phyloP scores from a whole-genome alignment of 768 basidiomycete species.

The Mycena latifolia region DNA sequence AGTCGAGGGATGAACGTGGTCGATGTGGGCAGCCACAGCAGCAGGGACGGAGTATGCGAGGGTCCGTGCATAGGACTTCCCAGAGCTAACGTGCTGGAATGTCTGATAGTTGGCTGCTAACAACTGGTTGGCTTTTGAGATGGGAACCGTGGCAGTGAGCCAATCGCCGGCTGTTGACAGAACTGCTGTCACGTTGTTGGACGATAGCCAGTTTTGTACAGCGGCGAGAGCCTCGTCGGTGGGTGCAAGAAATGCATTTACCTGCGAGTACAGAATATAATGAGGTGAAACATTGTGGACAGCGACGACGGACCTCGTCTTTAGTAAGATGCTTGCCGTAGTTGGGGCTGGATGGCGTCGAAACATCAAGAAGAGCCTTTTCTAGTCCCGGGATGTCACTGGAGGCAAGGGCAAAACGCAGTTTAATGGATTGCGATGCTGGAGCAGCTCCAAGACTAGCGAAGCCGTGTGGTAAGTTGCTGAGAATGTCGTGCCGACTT shows the following conservation, averaged over 20 bases:
- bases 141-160: slow-evolving; percentile 46
- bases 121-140: slow-evolving; percentile 49
- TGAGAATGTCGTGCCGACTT: too few species aligned
- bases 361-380: slow-evolving; percentile 49
- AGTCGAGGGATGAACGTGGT: slow-evolving; percentile 50
- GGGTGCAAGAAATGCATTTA: slow-evolving; percentile 36
- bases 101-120: slow-evolving; percentile 51
- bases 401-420: slow-evolving; percentile 54
- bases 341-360: slow-evolving; percentile 46
- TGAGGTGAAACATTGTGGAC: slow-evolving; percentile 43
- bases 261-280: slow-evolving; percentile 26
- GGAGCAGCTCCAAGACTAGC: slow-evolving; percentile 44
- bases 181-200: slow-evolving; percentile 46
- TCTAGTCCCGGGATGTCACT: slow-evolving; percentile 48
- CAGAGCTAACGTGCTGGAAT: slow-evolving; percentile 46
- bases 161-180: slow-evolving; percentile 55
- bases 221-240: slow-evolving; percentile 40
- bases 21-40: slow-evolving; percentile 44
- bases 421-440: slow-evolving; percentile 43
- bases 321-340: slow-evolving; percentile 55
- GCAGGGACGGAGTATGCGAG: slow-evolving; percentile 52
- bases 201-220: slow-evolving; percentile 57
- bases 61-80: slow-evolving; percentile 46
- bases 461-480: slow-evolving; percentile 51
- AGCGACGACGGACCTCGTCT: slow-evolving; percentile 54